Base-by-base conservation (phyloP, 2,329 filamentous ascomycete genomes). In the Septoria petroselini region DNA sequence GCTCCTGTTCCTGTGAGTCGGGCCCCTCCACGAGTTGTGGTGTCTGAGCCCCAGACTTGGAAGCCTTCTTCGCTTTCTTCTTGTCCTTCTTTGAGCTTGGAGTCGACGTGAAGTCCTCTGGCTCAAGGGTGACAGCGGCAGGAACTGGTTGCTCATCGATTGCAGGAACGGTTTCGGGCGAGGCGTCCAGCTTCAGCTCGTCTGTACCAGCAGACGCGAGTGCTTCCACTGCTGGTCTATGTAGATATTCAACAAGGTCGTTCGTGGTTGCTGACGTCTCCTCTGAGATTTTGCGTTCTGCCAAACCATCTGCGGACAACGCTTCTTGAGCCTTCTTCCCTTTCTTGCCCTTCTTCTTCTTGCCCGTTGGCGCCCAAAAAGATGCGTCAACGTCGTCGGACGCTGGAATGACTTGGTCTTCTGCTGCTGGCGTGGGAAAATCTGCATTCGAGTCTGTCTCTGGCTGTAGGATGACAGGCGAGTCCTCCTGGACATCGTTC, bases 331-430 rank as follows among this genome's bases (percentile, higher is more conserved):
- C 31, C 29, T 49, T 52, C 42, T 62, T 62, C 25, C 53, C 51
- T 41, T 61, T 62, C 37, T 61, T 62, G 41, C 54, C 52, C 35
- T 62, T 60, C 41, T 54, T 58, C 25, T 55, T 58, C 19, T 53
- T 53, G 18, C 52, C 48, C 7, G 29, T 33, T 3, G 48, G 12
- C 14, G 48, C 29, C 23, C 40, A 41, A 9, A 27, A 40, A 35
- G 42, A 49, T 21, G 55, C 56, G 14, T 54, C 56, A 19, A 39
- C 30, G 15, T 37, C 34, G 6, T 39, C 34, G 18, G 19, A n/a
- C n/a, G 8, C 4, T n/a, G n/a, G n/a, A n/a, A n/a, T n/a, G n/a
- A n/a, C n/a, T n/a, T n/a, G n/a, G 18, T 17, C 30, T 27, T 27
- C 30, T 33, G 35, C 17, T 38, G 35, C 15, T 38, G 23, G 5